Base-by-base conservation (phyloP, 805 yeast species). In the Hanseniaspora nectarophila region DNA sequence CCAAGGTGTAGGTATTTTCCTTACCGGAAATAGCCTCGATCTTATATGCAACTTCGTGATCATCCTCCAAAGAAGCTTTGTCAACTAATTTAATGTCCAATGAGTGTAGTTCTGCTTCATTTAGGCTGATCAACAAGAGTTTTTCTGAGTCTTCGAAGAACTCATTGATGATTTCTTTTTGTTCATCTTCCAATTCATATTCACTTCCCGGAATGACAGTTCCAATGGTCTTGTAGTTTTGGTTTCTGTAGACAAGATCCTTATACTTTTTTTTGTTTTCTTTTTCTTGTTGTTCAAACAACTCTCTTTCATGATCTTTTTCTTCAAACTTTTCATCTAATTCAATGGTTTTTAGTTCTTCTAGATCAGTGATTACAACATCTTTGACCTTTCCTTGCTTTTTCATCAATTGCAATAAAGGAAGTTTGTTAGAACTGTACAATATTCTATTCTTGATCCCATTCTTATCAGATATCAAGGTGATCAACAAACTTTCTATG, bases 361-460 rank as follows among this genome's bases (percentile, higher is more conserved):
- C 60, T 4, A 63, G 47, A 15, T 63, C 65, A 28, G 71, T 68
- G 44, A 65, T 55, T 50, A 70, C 60, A 9, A 66, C 43, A 26
- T 63, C 66, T 40, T 67, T 60, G n/a, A 60, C 61, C 46, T 70
- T 67, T 33, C 63, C 58, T 46, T 69, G 69, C 1, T 70, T 74
- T 8, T 96, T 96, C 37, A 90, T 71, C 56, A 82, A 81, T 58
- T 84, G 78, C 53, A 85, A 68, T 34, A 92, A 66, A 1, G 92
- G 78, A 63, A 78, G 82, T 56, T 86, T 86, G 10, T 94, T 81
- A 2, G 96, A 85, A 4, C 97, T 97, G 64, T 89, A 92, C 45
- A 92, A 72, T 97, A 92, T 92, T 65, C 90, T 92, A 53, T 76
- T 73, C 54, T 88, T 76, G 35, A 90, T 89, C 2, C 81, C 79